Evolutionary conservation across 441 rosid species (phyloP).

Genomic region (Pelargonium fulgidum): DNA sequence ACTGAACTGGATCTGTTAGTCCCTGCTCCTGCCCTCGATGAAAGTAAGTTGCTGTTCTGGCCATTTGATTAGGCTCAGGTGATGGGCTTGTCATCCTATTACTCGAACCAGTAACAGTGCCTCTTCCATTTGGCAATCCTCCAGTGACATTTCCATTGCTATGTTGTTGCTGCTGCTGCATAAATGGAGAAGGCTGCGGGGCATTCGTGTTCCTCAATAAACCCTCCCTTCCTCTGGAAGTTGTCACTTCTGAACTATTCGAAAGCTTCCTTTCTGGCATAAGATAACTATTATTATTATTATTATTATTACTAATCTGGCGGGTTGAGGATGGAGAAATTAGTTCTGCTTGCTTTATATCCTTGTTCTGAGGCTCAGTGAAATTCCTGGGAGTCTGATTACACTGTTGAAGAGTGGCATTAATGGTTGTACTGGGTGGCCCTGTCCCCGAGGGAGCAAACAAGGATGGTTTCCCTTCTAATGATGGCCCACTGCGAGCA

Average conservation of each 20-base stretch:
- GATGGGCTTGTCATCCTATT: conserved; percentile 36
- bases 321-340: conserved; percentile 56
- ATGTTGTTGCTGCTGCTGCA: conserved; percentile 24
- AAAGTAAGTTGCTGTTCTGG: conserved; percentile 30
- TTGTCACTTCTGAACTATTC: conserved; percentile 36
- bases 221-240: conserved; percentile 33
- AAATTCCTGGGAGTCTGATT: conserved; percentile 30
- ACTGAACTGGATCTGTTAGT: conserved; percentile 55
- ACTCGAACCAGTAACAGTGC: conserved; percentile 25
- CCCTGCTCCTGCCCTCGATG: conserved; percentile 40
- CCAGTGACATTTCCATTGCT: conserved; percentile 32
- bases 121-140: conserved; percentile 51
- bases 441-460: conserved; percentile 33
- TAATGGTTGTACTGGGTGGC: conserved; percentile 19
- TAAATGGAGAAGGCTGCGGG: conserved; percentile 34
- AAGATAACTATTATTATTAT: conserved; percentile 33
- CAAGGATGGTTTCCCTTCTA: conserved; percentile 38
- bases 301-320: conserved; percentile 35
- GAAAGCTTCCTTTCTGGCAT: conserved; percentile 36
- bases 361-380: conserved; percentile 39
- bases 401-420: conserved; percentile 33
- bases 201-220: conserved; percentile 31
- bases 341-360: conserved; percentile 59
- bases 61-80: conserved; percentile 35
- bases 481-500: conserved; percentile 26